Conservation (phyloP, 2,329 filamentous ascomycete genomes). For the Fusarium solani-melongenae region DNA sequence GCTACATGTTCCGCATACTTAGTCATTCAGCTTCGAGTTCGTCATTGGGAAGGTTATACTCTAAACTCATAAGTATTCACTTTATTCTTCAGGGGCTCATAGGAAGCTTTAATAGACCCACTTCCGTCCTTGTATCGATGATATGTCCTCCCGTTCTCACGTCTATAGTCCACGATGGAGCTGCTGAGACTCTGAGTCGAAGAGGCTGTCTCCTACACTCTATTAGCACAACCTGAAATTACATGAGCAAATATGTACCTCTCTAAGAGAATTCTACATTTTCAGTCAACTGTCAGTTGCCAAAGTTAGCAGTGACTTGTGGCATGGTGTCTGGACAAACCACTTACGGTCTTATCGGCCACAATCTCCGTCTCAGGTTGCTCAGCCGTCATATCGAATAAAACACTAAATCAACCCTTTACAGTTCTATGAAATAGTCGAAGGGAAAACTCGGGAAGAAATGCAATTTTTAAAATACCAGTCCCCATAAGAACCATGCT, state of each 20-base stretch:
- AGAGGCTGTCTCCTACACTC: neutral
- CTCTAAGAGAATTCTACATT: neutral
- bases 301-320: neutral
- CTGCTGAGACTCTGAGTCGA: conserved; percentile 1
- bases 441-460: neutral
- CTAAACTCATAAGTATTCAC: neutral
- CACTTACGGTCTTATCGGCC: neutral
- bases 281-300: neutral
- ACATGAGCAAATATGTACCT: neutral
- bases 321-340: neutral
- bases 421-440: too few species aligned
- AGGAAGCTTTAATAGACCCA: neutral
- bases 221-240: rapidly evolving
- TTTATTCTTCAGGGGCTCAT: too few species aligned
- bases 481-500: neutral
- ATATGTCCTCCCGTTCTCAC: conserved; percentile 12
- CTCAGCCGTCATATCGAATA: too few species aligned
- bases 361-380: neutral
- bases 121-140: conserved; percentile 16
- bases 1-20: neutral
- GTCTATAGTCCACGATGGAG: conserved; percentile 7
- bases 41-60: conserved; percentile 12
- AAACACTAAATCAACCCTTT: too few species aligned
- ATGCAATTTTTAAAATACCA: neutral
- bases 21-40: conserved; percentile 4